Evolutionary conservation across 768 basidiomycete species (phyloP), one percentile per base, ranked within the genome.

Genomic region (Leccinum broughii): DNA sequence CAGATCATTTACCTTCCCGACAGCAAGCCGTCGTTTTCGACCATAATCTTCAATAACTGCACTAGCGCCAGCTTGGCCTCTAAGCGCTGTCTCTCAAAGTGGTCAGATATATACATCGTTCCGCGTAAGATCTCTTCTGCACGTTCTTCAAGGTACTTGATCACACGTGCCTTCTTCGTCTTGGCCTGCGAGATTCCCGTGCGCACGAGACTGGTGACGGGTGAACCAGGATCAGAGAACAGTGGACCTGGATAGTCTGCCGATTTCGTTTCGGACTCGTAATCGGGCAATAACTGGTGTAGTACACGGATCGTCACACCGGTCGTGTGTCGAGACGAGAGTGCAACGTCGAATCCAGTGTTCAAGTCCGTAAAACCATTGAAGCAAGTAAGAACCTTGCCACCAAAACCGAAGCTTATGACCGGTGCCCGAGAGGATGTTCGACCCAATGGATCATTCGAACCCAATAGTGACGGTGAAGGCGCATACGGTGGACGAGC

Each of bases 361-460:
- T 80, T 85, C 70, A 89, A 72, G 15, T 84, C 83, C 13, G 83
- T 77, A 55, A 84, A 81, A 32, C 84, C 83, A 65, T 92, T 93
- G 78, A 96, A 97, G 72, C 92, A 95, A 8, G 92, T 88, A 9
- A 95, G 82, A 59, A 98, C 67, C 68, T 89, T 90, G 11, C 95
- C 95, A n/a, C 94, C 94, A 67, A 95, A 95, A 0, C 96, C 96
- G 67, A 98, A 97, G 62, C 86, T 89, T 56, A 95, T 78, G 30
- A 97, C 79, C 0, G 95, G 95, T 9, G 87, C 84, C 39, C 85
- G 84, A 57, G 83, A 84, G 3, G 86, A 79, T 6, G 88, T 86
- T 49, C 92, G 84, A 30, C 88, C 86, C 3, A 94, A 76, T 6
- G 91, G 90, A 70, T 94, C 92, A 66, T 94, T 92, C 7, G 87